A percentile compares a stretch with the other conserved stretches of the same genome.
Evolutionary conservation across 1,139 yeast species (phyloP).

Genomic region (Taphrina flavorubra): DNA sequence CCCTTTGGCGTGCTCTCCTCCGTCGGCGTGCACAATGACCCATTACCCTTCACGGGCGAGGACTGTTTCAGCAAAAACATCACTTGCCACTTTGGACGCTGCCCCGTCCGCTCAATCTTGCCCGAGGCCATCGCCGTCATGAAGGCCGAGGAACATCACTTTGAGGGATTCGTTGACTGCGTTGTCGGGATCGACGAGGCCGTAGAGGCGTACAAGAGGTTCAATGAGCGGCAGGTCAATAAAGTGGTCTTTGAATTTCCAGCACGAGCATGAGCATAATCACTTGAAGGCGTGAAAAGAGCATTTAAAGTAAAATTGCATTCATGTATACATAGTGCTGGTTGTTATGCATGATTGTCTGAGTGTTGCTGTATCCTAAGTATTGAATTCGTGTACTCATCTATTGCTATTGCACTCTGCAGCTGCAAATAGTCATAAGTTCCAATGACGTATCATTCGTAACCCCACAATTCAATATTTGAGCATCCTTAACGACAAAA

Average conservation of each 20-base stretch:
- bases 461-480: background rate
- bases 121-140: constrained; percentile 62
- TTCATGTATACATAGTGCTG: too few relatives aligned
- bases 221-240: constrained; percentile 62
- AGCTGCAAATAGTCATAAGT: too few relatives aligned
- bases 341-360: too few relatives aligned
- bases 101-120: constrained; percentile 66
- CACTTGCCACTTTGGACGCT: constrained; percentile 67
- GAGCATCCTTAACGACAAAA: background rate
- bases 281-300: too few relatives aligned
- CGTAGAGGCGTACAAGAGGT: constrained; percentile 58
- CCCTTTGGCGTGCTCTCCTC: constrained; percentile 66
- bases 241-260: constrained; percentile 58
- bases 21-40: constrained; percentile 68
- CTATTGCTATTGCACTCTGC: too few relatives aligned
- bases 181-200: constrained; percentile 53
- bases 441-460: background rate
- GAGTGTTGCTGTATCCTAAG: too few relatives aligned
- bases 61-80: constrained; percentile 66
- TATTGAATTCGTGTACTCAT: too few relatives aligned
- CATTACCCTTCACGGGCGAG: constrained; percentile 63
- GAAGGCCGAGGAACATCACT: constrained; percentile 56
- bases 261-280: background rate
- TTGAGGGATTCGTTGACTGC: constrained; percentile 59
- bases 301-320: too few relatives aligned